Evolutionary conservation across 2,329 filamentous ascomycete genomes (phyloP), one percentile per base, ranked within the genome.

Genomic region (Exophiala xenobiotica): DNA sequence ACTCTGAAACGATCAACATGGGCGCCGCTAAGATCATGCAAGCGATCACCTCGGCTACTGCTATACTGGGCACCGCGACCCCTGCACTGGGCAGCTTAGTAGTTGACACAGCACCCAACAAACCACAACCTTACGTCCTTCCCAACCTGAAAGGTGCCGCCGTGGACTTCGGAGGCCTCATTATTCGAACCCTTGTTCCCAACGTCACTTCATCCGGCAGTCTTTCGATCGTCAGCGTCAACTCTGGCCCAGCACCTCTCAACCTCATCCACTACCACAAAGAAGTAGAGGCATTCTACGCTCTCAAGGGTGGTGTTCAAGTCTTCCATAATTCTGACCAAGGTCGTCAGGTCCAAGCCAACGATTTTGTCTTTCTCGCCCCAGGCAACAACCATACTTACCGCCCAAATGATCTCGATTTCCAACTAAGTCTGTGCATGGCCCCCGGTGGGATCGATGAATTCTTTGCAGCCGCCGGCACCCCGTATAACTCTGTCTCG

Each of bases 351-450:
- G n/a, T 56, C 12, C 49, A 39, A 18, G 52, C 53, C 27, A 56
- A 58, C 31, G 56, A 58, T 24, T 58, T 58, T 23, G 52, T 42
- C 3, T 42, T 58, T 31, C 56, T 58, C 12, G 53, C 56, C 9
- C 49, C 52, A 2, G 56, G 56, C 24, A 58, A 53, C 53, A 58
- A 58, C 43, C 56, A 58, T 35, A 58, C 56, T n/a, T 58, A 58
- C 40, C 49, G 49, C 22, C 46, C 49, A 19, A 58, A 50, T 35
- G 53, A 55, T 22, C 49, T 51, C 19, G 56, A 58, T 41, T 56
- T 53, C 29, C 52, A 58, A 14, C 49, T 58, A 4, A 50, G 49
- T 9, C 39, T 56, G 3, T 37, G 42, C 4, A 48, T 58, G 49
- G 49, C 52, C 40, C 56, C 56, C 1, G 56, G 56, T 14, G 56